Evolutionary conservation across 768 basidiomycete genomes (phyloP).

Genomic region (Russula sp.): DNA sequence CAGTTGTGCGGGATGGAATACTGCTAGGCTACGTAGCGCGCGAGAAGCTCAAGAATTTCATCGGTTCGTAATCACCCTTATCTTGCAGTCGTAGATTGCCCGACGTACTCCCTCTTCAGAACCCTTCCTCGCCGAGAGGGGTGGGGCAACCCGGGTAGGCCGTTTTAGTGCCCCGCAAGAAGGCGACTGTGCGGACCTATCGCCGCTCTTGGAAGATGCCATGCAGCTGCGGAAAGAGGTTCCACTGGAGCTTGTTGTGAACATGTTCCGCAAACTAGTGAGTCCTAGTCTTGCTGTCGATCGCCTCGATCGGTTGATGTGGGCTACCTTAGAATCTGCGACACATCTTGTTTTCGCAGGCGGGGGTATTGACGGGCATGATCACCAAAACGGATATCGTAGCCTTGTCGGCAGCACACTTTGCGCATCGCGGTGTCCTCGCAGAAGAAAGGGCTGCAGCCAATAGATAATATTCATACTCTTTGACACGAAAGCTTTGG

Average conservation of each 20-base stretch:
- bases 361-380: conserved; percentile 56
- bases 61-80: conserved; percentile 27
- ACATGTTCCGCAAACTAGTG: conserved; percentile 70
- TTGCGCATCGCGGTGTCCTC: conserved; percentile 42
- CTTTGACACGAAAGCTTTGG: not conserved
- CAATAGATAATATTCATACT: not conserved
- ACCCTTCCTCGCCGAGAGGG: conserved; percentile 5
- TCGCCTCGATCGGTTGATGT: conserved; percentile 12
- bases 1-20: conserved; percentile 47
- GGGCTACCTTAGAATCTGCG: conserved; percentile 48
- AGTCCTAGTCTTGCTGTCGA: conserved; percentile 1
- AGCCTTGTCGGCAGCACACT: conserved; percentile 49
- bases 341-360: conserved; percentile 59
- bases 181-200: conserved; percentile 28
- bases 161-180: conserved; percentile 2
- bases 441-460: not conserved
- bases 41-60: conserved; percentile 41
- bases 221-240: conserved; percentile 62
- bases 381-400: conserved; percentile 66
- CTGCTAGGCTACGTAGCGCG: conserved; percentile 59
- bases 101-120: conserved; percentile 8
- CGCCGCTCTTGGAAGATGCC: conserved; percentile 38
- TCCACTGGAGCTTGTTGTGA: conserved; percentile 64
- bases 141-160: conserved; percentile 7
- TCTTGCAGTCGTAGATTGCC: not conserved